Evolutionary conservation across 345 rosid genomes (phyloP).

Genomic region (Ricinus communis): DNA sequence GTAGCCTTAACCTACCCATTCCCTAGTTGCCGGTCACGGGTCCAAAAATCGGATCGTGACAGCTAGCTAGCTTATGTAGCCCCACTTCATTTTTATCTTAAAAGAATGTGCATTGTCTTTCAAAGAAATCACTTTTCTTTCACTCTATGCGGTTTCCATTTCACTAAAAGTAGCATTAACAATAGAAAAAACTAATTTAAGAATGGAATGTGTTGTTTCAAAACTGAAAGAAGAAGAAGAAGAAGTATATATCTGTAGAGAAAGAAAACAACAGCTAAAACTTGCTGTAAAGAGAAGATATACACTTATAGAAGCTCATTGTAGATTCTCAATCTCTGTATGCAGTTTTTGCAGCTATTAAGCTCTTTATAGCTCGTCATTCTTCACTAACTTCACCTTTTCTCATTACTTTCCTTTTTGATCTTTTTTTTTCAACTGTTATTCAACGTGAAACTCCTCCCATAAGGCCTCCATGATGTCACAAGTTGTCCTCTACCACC

Average conservation of each 20-base stretch:
- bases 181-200: slow-evolving; percentile 2
- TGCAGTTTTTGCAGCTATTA: slow-evolving; percentile 66
- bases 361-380: slow-evolving; percentile 72
- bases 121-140: slow-evolving; percentile 32
- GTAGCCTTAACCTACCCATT: too few species aligned
- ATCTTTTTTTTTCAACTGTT: too few species aligned
- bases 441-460: too few species aligned
- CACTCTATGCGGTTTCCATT: slow-evolving; percentile 19
- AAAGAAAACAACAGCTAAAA: slow-evolving; percentile 58
- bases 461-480: too few species aligned
- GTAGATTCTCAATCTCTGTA: slow-evolving; percentile 62
- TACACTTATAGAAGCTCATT: slow-evolving; percentile 63
- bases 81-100: slow-evolving; percentile 29
- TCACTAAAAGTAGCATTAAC: slow-evolving; percentile 21
- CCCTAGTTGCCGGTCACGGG: too few species aligned
- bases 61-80: not conserved
- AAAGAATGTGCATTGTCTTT: slow-evolving; percentile 32
- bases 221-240: slow-evolving; percentile 64
- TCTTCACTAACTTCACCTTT: slow-evolving; percentile 64
- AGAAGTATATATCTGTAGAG: slow-evolving; percentile 64
- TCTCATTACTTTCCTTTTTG: slow-evolving; percentile 60
- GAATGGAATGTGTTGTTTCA: slow-evolving; percentile 72
- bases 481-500: too few species aligned
- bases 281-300: slow-evolving; percentile 59
- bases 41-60: too few species aligned